Conservation (phyloP, 805 yeast genomes). For the Millerozyma acaciae region DNA sequence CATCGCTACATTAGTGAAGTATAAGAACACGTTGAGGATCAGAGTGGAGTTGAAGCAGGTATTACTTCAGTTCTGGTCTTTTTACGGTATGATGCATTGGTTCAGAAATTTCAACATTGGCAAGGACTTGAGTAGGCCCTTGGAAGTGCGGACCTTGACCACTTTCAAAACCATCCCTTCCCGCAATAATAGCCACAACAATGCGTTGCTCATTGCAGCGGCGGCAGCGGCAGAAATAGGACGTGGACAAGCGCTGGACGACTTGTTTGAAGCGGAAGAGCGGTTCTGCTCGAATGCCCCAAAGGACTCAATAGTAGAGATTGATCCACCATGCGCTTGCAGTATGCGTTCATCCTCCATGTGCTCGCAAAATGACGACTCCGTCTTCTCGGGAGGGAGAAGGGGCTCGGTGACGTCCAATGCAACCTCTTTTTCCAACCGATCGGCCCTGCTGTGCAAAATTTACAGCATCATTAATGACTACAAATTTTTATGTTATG, state of each 20-base stretch:
- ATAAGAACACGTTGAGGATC: constrained; percentile 32
- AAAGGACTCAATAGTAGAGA: too few relatives aligned
- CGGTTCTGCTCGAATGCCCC: too few relatives aligned
- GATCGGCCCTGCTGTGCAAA: neutral
- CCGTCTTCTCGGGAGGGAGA: constrained; percentile 2
- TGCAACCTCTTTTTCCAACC: constrained; percentile 1
- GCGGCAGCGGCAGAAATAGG: constrained; percentile 15
- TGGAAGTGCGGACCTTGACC: constrained; percentile 23
- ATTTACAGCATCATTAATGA: constrained; percentile 8
- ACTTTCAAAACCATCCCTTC: constrained; percentile 25
- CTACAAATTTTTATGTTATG: constrained; percentile 12
- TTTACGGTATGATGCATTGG: constrained; percentile 38
- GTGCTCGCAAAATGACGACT: neutral
- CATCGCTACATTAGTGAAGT: constrained; percentile 20
- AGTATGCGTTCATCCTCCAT: neutral
- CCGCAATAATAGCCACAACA: constrained; percentile 15
- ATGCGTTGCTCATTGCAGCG: constrained; percentile 21
- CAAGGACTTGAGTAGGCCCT: constrained; percentile 28
- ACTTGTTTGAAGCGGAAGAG: too few relatives aligned
- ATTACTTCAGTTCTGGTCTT: constrained; percentile 40
- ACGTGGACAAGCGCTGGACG: too few relatives aligned
- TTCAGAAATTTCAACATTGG: constrained; percentile 30
- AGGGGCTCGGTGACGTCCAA: constrained; percentile 2
- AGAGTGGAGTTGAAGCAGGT: constrained; percentile 38
- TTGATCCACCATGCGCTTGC: too few relatives aligned